phyloP scores from a whole-genome alignment of 495 filamentous ascomycete genomes.

The Copromyces sp. region DNA sequence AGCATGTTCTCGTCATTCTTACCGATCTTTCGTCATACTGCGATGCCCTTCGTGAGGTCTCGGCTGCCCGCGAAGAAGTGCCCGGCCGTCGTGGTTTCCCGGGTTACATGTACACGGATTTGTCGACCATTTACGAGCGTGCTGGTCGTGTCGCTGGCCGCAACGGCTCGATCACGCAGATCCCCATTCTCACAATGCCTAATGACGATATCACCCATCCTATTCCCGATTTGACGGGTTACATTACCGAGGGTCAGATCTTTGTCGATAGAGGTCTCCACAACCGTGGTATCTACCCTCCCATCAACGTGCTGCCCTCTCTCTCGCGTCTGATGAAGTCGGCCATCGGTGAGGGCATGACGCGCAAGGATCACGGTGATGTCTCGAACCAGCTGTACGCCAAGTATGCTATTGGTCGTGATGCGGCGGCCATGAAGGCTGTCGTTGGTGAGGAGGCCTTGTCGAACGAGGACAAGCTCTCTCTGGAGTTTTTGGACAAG shows the following conservation, averaged over 20 bases:
- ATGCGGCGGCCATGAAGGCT: conserved; percentile 98
- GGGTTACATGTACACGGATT: conserved; percentile 99
- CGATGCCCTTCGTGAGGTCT: conserved; percentile 96
- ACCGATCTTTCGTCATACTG: conserved; percentile 98
- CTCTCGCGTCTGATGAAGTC: conserved; percentile 99
- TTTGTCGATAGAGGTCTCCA: conserved; percentile 89
- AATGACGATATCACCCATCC: conserved; percentile 99
- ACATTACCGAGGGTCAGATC: conserved; percentile 98
- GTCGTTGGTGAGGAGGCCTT: conserved; percentile 97
- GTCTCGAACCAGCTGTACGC: conserved; percentile 99
- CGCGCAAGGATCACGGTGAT: conserved; percentile 91
- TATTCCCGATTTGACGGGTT: conserved; percentile 96
- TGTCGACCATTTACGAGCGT: conserved; percentile 99
- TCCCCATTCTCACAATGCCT: conserved; percentile 98
- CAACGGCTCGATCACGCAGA: conserved; percentile 97
- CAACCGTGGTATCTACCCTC: conserved; percentile 96
- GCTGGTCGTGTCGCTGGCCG: conserved; percentile 96
- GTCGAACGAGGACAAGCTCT: conserved; percentile 91
- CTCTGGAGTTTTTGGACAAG: conserved; percentile 95
- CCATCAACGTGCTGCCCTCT: conserved; percentile 97
- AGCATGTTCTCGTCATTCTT: conserved; percentile 97
- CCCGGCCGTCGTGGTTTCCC: conserved; percentile 99
- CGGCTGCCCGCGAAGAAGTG: conserved; percentile 96
- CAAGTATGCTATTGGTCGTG: conserved; percentile 98
- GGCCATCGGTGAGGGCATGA: conserved; percentile 93